phyloP scores from a whole-genome alignment of 805 yeast genomes.

The Metschnikowia shivogae region DNA sequence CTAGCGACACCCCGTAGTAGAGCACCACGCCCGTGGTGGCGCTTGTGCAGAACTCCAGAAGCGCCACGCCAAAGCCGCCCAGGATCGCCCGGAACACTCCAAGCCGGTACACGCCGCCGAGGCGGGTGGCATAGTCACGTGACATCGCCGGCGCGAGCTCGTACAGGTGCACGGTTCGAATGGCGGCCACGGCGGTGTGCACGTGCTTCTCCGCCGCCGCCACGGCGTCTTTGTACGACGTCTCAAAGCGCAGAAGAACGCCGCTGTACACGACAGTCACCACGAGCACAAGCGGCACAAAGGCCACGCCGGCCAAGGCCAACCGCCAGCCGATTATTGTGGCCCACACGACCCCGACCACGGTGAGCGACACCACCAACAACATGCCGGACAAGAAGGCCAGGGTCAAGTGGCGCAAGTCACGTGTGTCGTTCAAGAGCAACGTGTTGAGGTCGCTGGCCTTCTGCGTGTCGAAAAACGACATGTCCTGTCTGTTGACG shows the following conservation, averaged over 20 bases:
- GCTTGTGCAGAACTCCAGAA: slow-evolving; percentile 49
- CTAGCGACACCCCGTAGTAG: slow-evolving; percentile 75
- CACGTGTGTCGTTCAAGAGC: slow-evolving; percentile 78
- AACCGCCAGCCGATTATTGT: slow-evolving; percentile 79
- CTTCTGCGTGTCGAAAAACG: slow-evolving; percentile 47
- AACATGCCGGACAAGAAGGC: slow-evolving; percentile 54
- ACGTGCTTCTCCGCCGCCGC: slow-evolving; percentile 49
- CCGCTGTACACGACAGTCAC: slow-evolving; percentile 51
- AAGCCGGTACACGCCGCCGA: slow-evolving; percentile 28
- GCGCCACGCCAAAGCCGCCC: slow-evolving; percentile 66
- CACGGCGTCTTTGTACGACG: slow-evolving; percentile 51
- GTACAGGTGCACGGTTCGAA: slow-evolving; percentile 60
- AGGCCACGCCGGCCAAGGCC: slow-evolving; percentile 73
- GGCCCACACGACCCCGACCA: slow-evolving; percentile 74
- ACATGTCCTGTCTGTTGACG: slow-evolving; percentile 48
- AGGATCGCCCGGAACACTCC: slow-evolving; percentile 52
- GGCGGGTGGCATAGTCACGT: slow-evolving; percentile 27
- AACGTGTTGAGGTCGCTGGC: slow-evolving; percentile 60
- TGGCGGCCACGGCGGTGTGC: slow-evolving; percentile 53
- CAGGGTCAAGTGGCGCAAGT: slow-evolving; percentile 60
- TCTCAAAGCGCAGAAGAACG: slow-evolving; percentile 53
- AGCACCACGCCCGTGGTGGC: slow-evolving; percentile 69
- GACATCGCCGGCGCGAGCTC: slow-evolving; percentile 49
- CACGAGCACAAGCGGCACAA: slow-evolving; percentile 60
- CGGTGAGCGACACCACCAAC: slow-evolving; percentile 50